These are phyloP conservation scores for Clathrospora elynae DNA, from an alignment of 2,329 filamentous ascomycete genomes.

Conservation along the genomic window DNA sequence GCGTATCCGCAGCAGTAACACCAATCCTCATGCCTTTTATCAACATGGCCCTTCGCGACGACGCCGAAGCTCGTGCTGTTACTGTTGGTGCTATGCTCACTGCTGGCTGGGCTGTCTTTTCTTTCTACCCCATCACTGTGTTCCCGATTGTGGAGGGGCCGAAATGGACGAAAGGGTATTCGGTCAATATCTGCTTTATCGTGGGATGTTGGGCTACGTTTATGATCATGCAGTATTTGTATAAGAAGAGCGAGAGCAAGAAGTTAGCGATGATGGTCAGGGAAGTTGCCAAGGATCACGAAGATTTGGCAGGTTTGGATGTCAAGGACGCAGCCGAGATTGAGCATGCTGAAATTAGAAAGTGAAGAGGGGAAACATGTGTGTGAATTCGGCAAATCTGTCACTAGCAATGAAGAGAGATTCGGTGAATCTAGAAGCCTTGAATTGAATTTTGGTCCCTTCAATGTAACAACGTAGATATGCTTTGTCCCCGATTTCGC, in stretches of 20 bases:
- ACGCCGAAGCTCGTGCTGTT: constrained; percentile 57
- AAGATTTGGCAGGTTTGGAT: constrained; percentile 28
- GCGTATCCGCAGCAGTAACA: constrained; percentile 43
- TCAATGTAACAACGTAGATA: too few species aligned
- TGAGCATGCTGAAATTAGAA: constrained; percentile 28
- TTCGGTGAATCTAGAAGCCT: background rate
- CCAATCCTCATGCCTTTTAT: constrained; percentile 47
- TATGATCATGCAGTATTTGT: constrained; percentile 46
- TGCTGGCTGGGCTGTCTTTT: constrained; percentile 43
- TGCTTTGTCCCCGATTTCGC: too few species aligned
- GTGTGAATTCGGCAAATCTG: background rate
- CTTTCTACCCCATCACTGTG: constrained; percentile 44
- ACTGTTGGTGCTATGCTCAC: constrained; percentile 56
- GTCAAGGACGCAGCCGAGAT: constrained; percentile 28
- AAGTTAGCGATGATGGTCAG: constrained; percentile 15
- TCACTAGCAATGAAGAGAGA: too few species aligned
- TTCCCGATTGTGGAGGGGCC: constrained; percentile 48
- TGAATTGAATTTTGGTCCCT: too few species aligned
- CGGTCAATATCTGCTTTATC: constrained; percentile 55
- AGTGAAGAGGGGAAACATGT: constrained; percentile 4
- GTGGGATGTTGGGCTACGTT: constrained; percentile 54
- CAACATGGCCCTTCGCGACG: constrained; percentile 47
- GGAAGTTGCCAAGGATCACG: constrained; percentile 32
- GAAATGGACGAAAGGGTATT: constrained; percentile 57
- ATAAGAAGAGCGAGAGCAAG: constrained; percentile 41